These are phyloP conservation scores for Yarrowia sp. DNA, from an alignment of 805 yeast species.

Conservation along the genomic window DNA sequence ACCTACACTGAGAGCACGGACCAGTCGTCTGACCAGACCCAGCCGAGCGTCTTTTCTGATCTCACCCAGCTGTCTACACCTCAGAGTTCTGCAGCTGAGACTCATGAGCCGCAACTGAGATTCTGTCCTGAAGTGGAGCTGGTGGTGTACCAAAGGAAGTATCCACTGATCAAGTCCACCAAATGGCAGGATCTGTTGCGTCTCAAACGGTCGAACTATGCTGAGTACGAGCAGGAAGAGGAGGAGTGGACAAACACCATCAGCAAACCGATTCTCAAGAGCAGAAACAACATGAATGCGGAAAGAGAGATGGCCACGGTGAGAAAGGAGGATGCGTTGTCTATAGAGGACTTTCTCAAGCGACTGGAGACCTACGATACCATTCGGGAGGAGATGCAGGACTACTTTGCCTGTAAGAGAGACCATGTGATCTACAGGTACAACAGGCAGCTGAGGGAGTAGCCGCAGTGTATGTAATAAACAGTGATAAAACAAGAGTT, in stretches of 20 bases:
- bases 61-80: conserved; percentile 11
- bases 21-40: conserved; percentile 18
- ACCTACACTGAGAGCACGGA: conserved; percentile 15
- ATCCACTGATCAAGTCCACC: background rate
- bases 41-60: conserved; percentile 14
- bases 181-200: conserved; percentile 19
- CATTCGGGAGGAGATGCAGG: conserved; percentile 31
- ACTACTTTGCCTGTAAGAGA: conserved; percentile 9
- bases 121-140: conserved; percentile 32
- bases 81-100: conserved; percentile 1
- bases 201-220: conserved; percentile 5
- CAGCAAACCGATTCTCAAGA: conserved; percentile 40
- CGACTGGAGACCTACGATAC: conserved; percentile 23
- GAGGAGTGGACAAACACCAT: background rate
- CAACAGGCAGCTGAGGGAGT: conserved; percentile 5
- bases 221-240: background rate
- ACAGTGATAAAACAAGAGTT: background rate
- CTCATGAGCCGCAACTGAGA: conserved; percentile 17
- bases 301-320: conserved; percentile 33
- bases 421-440: conserved; percentile 18
- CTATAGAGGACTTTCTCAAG: conserved; percentile 15
- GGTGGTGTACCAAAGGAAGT: conserved; percentile 24
- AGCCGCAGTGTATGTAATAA: background rate
- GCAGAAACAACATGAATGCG: conserved; percentile 36
- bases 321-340: background rate